These are phyloP conservation scores for Penicillium sp. DNA, from an alignment of 2,329 filamentous ascomycete genomes.

Conservation along the genomic window DNA sequence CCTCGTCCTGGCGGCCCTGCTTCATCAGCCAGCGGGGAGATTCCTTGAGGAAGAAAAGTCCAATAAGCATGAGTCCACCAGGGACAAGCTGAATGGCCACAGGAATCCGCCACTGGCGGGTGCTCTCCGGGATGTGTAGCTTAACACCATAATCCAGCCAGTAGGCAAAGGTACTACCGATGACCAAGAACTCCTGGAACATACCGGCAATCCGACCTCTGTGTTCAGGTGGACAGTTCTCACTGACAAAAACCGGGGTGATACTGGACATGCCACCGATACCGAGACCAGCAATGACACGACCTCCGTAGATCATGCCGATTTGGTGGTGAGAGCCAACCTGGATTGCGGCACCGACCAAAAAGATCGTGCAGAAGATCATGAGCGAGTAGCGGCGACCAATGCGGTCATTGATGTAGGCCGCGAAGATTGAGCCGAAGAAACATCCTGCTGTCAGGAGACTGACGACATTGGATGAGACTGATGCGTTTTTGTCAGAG, in stretches of 20 bases:
- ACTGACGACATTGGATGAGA: slow-evolving; percentile 42
- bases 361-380: slow-evolving; percentile 34
- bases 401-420: slow-evolving; percentile 36
- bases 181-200: slow-evolving; percentile 41
- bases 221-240: slow-evolving; percentile 34
- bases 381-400: slow-evolving; percentile 40
- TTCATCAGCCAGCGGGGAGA: slow-evolving; percentile 57
- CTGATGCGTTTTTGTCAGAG: slow-evolving; percentile 33
- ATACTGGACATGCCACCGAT: slow-evolving; percentile 42
- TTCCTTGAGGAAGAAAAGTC: slow-evolving; percentile 55
- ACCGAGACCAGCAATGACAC: slow-evolving; percentile 39
- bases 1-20: slow-evolving; percentile 50
- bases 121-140: slow-evolving; percentile 44
- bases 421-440: slow-evolving; percentile 40
- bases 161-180: slow-evolving; percentile 51
- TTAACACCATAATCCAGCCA: slow-evolving; percentile 56
- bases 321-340: slow-evolving; percentile 32
- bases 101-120: slow-evolving; percentile 56
- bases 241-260: slow-evolving; percentile 40
- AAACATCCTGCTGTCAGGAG: slow-evolving; percentile 42
- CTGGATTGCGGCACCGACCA: slow-evolving; percentile 38
- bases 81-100: slow-evolving; percentile 56
- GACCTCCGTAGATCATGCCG: slow-evolving; percentile 38
- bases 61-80: slow-evolving; percentile 51
- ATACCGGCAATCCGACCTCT: slow-evolving; percentile 38